These are phyloP conservation scores for Gonapodya prolifera DNA, from an alignment of 192 early-diverging fungal species.

Conservation along the genomic window DNA sequence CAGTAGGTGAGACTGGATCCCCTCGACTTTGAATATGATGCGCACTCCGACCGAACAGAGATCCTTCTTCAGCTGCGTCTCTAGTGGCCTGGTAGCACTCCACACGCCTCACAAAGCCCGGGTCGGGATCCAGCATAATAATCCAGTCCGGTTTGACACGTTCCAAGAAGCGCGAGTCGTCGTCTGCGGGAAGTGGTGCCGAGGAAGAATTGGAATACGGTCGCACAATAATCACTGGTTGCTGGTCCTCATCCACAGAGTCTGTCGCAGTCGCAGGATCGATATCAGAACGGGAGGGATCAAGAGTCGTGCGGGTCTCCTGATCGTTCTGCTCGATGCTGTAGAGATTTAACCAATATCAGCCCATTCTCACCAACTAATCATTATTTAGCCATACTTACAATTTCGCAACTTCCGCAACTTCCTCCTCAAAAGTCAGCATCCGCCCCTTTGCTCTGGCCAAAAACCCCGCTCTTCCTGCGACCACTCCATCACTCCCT, in stretches of 20 bases:
- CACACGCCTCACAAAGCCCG: conserved; percentile 72
- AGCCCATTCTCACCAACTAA: too few relatives aligned
- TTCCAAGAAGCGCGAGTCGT: conserved; percentile 52
- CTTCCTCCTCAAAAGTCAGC: conserved; percentile 1
- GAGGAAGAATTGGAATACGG: conserved; percentile 25
- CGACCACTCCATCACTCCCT: neutral
- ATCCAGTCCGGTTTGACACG: conserved; percentile 61
- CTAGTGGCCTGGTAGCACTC: conserved; percentile 42
- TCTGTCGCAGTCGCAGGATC: conserved; percentile 23
- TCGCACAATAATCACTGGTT: conserved; percentile 37
- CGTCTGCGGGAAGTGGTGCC: conserved; percentile 24
- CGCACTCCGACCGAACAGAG: too few relatives aligned
- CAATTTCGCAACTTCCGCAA: neutral
- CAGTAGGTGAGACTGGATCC: too few relatives aligned
- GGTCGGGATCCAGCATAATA: conserved; percentile 83
- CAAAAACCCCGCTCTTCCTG: conserved; percentile 1
- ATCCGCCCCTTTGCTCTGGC: conserved; percentile 1
- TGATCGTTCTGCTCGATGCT: too few relatives aligned
- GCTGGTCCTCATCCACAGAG: conserved; percentile 31
- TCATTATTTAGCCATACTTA: neutral
- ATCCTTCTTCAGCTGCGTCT: conserved; percentile 8
- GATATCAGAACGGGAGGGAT: too few relatives aligned
- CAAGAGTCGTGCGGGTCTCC: too few relatives aligned
- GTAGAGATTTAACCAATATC: too few relatives aligned
- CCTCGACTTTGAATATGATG: too few relatives aligned